A percentile compares a stretch with the other conserved stretches of the same genome.
Conservation (phyloP, 441 rosid species). For the Croton setiger region DNA sequence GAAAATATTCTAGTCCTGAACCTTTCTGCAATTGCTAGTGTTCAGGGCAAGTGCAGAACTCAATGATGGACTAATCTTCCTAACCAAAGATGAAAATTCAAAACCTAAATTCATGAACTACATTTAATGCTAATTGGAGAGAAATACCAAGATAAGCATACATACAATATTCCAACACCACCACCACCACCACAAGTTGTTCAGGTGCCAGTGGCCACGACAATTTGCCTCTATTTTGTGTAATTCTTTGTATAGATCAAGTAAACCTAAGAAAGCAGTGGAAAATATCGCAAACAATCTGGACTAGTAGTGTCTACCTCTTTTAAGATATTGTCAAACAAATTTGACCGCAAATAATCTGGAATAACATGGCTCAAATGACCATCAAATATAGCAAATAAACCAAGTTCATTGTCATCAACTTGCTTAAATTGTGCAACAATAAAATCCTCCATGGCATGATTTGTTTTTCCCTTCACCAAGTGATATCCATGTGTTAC, state of each 20-base stretch:
- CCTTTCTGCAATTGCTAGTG: neutral
- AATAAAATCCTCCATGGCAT: slow-evolving; percentile 83
- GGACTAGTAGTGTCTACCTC: slow-evolving; percentile 42
- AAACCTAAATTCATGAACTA: neutral
- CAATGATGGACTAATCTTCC: neutral
- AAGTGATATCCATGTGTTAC: slow-evolving; percentile 79
- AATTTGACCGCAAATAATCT: slow-evolving; percentile 61
- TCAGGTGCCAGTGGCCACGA: neutral
- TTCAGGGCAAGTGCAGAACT: neutral
- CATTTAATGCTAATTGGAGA: neutral
- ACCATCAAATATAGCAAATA: slow-evolving; percentile 93
- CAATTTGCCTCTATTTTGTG: neutral
- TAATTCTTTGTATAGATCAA: neutral
- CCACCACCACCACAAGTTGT: neutral
- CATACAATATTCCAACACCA: neutral
- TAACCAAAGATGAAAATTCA: neutral
- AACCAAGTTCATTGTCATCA: slow-evolving; percentile 74
- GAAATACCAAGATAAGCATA: neutral
- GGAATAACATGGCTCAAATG: slow-evolving; percentile 81
- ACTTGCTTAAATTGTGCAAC: slow-evolving; percentile 74
- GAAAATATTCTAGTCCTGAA: neutral
- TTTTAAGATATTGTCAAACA: slow-evolving; percentile 73
- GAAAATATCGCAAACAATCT: neutral
- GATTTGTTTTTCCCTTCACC: slow-evolving; percentile 67
- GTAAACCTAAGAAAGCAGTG: neutral